Percentiles rank a stretch among this genome's conserved stretches.
These are phyloP conservation scores for Aspergillus aculeatus DNA, from an alignment of 2,329 filamentous ascomycete genomes.

Conservation along the genomic window DNA sequence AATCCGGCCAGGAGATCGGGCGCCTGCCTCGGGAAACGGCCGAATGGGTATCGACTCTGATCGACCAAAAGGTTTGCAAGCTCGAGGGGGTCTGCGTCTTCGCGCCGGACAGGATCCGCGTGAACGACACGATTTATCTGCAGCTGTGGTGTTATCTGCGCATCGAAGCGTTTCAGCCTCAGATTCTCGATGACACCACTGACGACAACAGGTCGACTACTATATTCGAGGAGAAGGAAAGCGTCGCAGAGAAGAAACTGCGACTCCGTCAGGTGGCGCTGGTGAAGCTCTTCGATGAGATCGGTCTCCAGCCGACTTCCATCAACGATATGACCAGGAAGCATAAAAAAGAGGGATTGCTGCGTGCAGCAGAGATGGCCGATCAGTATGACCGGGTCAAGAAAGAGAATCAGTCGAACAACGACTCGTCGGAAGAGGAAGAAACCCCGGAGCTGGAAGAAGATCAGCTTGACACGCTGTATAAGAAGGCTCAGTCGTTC, in stretches of 20 bases:
- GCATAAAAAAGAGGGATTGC: constrained; percentile 76
- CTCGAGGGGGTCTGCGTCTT: constrained; percentile 90
- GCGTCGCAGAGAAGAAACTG: constrained; percentile 76
- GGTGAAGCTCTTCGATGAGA: constrained; percentile 84
- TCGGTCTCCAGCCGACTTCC: constrained; percentile 74
- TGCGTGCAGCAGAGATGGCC: constrained; percentile 83
- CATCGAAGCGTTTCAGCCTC: constrained; percentile 68
- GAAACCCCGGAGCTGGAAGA: constrained; percentile 91
- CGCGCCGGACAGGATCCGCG: constrained; percentile 77
- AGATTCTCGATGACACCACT: constrained; percentile 51
- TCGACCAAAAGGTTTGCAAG: constrained; percentile 84
- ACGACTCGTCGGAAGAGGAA: constrained; percentile 63
- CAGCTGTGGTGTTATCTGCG: constrained; percentile 79
- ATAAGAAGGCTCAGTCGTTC: constrained; percentile 94
- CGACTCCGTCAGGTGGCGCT: constrained; percentile 82
- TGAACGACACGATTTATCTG: constrained; percentile 91
- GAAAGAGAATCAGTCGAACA: constrained; percentile 44
- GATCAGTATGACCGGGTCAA: constrained; percentile 70
- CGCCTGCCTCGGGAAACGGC: constrained; percentile 83
- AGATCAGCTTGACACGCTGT: constrained; percentile 88
- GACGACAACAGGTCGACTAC: constrained; percentile 69
- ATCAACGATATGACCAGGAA: constrained; percentile 72
- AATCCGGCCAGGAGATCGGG: constrained; percentile 76
- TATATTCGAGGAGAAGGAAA: constrained; percentile 82
- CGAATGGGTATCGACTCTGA: constrained; percentile 85